Conservation (phyloP, 2,329 filamentous ascomycete species). For the Diaporthe vaccinii region DNA sequence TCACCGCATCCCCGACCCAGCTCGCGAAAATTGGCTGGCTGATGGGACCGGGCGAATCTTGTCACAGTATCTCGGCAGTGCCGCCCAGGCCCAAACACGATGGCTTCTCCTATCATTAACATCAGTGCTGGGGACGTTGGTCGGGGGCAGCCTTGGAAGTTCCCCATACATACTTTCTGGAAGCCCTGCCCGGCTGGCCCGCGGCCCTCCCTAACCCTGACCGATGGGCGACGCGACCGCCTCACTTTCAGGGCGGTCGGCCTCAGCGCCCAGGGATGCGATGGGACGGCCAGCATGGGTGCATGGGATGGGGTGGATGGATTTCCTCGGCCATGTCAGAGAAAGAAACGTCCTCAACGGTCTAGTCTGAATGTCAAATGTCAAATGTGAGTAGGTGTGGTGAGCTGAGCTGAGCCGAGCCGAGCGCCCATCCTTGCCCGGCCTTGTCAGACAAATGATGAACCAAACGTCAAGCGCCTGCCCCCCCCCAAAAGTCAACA, state of each 20-base stretch:
- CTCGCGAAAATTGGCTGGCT: neutral
- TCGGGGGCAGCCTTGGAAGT: neutral
- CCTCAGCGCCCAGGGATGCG: conserved; percentile 7
- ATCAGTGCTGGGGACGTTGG: neutral
- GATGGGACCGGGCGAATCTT: neutral
- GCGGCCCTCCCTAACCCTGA: conserved; percentile 22
- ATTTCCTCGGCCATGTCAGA: conserved; percentile 2
- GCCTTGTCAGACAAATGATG: conserved; percentile 5
- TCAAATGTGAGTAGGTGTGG: neutral
- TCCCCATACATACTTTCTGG: conserved; percentile 13
- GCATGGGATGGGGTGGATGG: neutral
- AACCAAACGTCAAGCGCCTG: neutral
- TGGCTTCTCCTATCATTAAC: neutral
- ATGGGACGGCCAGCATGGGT: neutral
- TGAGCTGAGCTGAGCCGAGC: conserved; percentile 6
- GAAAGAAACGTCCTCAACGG: conserved; percentile 1
- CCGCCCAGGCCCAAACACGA: neutral
- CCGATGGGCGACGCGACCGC: conserved; percentile 9
- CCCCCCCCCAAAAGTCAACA: neutral
- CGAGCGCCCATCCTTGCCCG: neutral
- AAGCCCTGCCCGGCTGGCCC: conserved; percentile 27
- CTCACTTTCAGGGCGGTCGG: conserved; percentile 30
- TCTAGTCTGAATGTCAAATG: neutral
- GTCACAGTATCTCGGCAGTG: conserved; percentile 16
- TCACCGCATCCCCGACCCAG: conserved; percentile 24